Evolutionary conservation across 164 flowering plant genomes (phyloP), one percentile per base, ranked within the genome.

Genomic region (Vitis labrusca): DNA sequence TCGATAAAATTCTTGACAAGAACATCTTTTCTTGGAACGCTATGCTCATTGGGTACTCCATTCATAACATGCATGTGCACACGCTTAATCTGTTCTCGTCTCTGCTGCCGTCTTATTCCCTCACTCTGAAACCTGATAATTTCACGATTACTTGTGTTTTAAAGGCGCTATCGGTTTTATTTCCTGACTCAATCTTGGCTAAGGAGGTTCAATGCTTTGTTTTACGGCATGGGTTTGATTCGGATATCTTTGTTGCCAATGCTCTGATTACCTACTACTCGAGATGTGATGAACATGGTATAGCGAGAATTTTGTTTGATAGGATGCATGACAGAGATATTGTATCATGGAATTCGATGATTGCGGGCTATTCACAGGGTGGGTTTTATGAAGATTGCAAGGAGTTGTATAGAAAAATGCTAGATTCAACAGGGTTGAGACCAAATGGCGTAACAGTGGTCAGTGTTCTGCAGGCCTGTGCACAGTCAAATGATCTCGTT

Each of bases 321-420:
- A 50, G 62, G 58, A 83, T 85, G 84, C 64, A 59, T 1, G 73
- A 65, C 61, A 91, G 79, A 66, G 98, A 91, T 78, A 62, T 86
- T 50, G 97, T 94, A 66, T 82, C 97, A 1, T 94, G 98, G 97
- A 92, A 91, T 77, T 84, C 95, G 0, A 89, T 91, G 92, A 82
- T 91, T 66, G 72, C 90, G 29, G 97, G 89, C 78, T 94, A 88
- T 71, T 84, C 94, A 16, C 97, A 92, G 61, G 69, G 76, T 63
- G 94, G 95, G 48, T 77, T 23, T 69, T 88, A 77, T 68, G 86
- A 80, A 52, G 89, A 86, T 44, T 87, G 92, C 60, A 82, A 87
- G 75, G 73, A 29, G 9, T 65, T 94, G 79, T 92, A 84, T 54
- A 74, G 73, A 63, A 75, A 77, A 47, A 84, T 94, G 91, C 63